These are phyloP conservation scores for Aplosporella prunicola DNA, from an alignment of 2,329 filamentous ascomycete species.

Conservation along the genomic window DNA sequence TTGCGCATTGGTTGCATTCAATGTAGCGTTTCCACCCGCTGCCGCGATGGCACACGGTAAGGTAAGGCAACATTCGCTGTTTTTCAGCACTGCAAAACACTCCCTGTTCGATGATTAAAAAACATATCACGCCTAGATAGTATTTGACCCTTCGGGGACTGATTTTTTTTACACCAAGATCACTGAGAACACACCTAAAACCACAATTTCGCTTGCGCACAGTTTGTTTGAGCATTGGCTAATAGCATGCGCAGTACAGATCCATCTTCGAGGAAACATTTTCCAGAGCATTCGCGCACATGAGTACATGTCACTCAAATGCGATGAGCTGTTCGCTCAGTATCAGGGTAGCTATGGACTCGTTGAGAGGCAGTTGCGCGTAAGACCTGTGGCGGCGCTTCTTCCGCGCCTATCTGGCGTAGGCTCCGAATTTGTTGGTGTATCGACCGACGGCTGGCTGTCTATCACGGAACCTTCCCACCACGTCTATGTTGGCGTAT, in stretches of 20 bases:
- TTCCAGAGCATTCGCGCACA: no score
- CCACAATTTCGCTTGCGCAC: neutral
- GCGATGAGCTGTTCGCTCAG: no score
- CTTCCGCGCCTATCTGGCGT: no score
- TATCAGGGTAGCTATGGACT: no score
- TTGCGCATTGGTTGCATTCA: neutral
- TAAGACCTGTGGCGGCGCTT: no score
- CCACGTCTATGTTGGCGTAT: neutral
- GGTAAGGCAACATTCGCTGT: slow-evolving; percentile 7
- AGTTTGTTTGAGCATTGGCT: neutral
- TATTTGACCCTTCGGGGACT: slow-evolving; percentile 52
- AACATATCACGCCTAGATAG: slow-evolving; percentile 54
- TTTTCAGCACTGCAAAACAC: slow-evolving; percentile 10
- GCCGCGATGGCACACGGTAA: slow-evolving; percentile 1
- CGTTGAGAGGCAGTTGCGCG: no score
- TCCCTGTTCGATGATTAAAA: slow-evolving; percentile 55
- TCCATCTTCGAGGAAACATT: no score
- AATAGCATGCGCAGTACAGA: neutral
- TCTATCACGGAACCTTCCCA: no score
- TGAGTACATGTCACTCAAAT: no score
- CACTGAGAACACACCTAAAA: slow-evolving; percentile 44
- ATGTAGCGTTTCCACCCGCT: neutral
- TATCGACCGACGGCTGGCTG: no score
- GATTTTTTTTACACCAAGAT: slow-evolving; percentile 57
- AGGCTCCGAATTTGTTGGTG: no score